These are phyloP conservation scores for Suillus spraguei DNA, from an alignment of 768 basidiomycete genomes.

Conservation along the genomic window DNA sequence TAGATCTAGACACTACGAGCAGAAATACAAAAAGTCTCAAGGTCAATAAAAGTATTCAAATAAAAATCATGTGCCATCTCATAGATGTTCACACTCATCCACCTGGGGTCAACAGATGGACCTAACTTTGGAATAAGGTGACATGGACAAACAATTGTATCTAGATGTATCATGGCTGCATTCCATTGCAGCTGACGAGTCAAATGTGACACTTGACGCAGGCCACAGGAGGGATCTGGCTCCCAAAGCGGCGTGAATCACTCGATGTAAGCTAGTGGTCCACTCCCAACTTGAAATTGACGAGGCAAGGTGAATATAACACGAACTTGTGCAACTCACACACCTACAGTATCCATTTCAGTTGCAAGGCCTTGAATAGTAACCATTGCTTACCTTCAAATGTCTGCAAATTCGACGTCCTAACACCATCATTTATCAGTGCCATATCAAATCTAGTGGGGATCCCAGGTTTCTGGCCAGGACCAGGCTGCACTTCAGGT, in stretches of 20 bases:
- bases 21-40: too few species aligned
- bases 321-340: slow-evolving; percentile 16
- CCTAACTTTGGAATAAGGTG: neutral
- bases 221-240: neutral
- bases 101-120: neutral
- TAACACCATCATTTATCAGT: neutral
- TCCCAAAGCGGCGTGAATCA: slow-evolving; percentile 23
- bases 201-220: neutral
- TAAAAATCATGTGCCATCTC: slow-evolving; percentile 4
- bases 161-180: neutral
- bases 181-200: neutral
- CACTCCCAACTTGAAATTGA: slow-evolving; percentile 8
- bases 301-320: slow-evolving; percentile 17
- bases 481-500: neutral
- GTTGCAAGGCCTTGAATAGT: neutral
- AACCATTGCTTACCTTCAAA: neutral
- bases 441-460: neutral
- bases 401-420: neutral
- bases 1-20: too few species aligned
- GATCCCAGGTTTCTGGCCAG: neutral
- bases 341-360: slow-evolving; percentile 6
- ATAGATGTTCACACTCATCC: neutral
- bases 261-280: slow-evolving; percentile 30
- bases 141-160: neutral
- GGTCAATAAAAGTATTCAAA: slow-evolving; percentile 5